phyloP scores from a whole-genome alignment of 352 stramenopile genomes.

The Pythium angustatum region DNA sequence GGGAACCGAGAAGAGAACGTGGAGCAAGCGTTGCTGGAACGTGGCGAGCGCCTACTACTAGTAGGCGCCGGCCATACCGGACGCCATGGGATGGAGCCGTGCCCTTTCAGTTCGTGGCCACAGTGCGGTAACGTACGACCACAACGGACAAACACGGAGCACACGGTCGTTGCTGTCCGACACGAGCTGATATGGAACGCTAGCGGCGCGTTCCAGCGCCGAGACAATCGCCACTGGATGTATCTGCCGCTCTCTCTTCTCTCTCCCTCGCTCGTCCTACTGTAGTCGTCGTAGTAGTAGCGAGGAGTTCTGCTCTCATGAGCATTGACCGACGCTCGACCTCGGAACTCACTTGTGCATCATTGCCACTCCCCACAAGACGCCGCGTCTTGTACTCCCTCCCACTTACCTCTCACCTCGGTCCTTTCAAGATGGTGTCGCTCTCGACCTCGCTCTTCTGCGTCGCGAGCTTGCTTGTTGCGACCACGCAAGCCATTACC shows the following conservation, averaged over 20 bases:
- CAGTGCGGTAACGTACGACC: neutral
- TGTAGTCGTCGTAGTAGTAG: too few species aligned
- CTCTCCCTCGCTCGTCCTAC: too few species aligned
- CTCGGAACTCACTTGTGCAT: slow-evolving; percentile 20
- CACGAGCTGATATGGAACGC: neutral
- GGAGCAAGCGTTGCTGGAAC: neutral
- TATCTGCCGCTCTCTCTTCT: slow-evolving; percentile 5
- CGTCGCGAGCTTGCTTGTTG: neutral
- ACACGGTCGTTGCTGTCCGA: too few species aligned
- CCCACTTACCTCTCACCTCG: neutral
- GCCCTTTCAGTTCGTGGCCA: neutral
- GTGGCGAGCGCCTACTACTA: too few species aligned
- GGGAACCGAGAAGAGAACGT: slow-evolving; percentile 5
- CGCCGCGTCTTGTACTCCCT: slow-evolving; percentile 6
- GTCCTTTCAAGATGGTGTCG: neutral
- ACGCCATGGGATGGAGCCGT: neutral
- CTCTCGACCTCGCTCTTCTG: neutral
- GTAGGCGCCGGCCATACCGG: neutral
- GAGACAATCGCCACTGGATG: slow-evolving; percentile 1
- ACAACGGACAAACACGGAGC: neutral
- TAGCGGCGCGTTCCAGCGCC: neutral
- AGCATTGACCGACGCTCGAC: neutral
- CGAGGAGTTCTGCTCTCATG: neutral
- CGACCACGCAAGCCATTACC: neutral
- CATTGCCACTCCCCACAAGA: slow-evolving; percentile 17